Percentiles rank a stretch among this genome's conserved stretches.
Conservation (phyloP, 2,329 filamentous ascomycete genomes). For the Reticulascus tulasneorum region DNA sequence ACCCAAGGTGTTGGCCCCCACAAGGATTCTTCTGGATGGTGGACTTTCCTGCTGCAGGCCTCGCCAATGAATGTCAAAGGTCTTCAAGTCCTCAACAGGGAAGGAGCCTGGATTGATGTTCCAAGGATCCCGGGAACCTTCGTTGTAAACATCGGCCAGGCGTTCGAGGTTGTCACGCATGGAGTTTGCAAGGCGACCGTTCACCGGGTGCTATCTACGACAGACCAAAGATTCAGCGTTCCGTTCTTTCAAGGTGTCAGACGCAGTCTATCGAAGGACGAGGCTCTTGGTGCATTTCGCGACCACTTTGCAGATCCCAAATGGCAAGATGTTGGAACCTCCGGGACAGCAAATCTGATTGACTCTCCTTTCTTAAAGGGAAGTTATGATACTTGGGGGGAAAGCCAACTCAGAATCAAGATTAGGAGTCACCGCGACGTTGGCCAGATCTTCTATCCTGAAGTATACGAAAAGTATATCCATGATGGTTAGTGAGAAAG, state of each 20-base stretch:
- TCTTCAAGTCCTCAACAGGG: conserved; percentile 46
- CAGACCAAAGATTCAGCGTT: conserved; percentile 35
- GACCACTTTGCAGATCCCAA: conserved; percentile 28
- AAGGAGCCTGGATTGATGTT: conserved; percentile 46
- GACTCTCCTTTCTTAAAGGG: conserved; percentile 47
- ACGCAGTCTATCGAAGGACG: conserved; percentile 37
- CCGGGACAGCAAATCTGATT: conserved; percentile 26
- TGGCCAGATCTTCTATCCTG: conserved; percentile 40
- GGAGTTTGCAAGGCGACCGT: conserved; percentile 51
- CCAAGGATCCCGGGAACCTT: conserved; percentile 44
- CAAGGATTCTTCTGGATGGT: conserved; percentile 61
- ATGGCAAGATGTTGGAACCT: conserved; percentile 8
- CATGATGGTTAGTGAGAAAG: conserved; percentile 27
- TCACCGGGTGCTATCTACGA: conserved; percentile 34
- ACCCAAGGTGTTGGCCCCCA: conserved; percentile 61
- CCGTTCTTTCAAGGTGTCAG: conserved; percentile 48
- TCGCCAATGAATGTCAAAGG: conserved; percentile 45
- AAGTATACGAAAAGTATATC: conserved; percentile 45
- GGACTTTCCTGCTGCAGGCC: conserved; percentile 60
- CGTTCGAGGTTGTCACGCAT: conserved; percentile 53
- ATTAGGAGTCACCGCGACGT: conserved; percentile 47
- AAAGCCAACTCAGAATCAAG: conserved; percentile 50
- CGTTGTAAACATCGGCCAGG: conserved; percentile 56
- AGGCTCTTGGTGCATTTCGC: conserved; percentile 34
- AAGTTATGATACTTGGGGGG: conserved; percentile 51